phyloP scores from a whole-genome alignment of 2,329 filamentous ascomycete species.

The Stagonosporopsis chrysanthemi region DNA sequence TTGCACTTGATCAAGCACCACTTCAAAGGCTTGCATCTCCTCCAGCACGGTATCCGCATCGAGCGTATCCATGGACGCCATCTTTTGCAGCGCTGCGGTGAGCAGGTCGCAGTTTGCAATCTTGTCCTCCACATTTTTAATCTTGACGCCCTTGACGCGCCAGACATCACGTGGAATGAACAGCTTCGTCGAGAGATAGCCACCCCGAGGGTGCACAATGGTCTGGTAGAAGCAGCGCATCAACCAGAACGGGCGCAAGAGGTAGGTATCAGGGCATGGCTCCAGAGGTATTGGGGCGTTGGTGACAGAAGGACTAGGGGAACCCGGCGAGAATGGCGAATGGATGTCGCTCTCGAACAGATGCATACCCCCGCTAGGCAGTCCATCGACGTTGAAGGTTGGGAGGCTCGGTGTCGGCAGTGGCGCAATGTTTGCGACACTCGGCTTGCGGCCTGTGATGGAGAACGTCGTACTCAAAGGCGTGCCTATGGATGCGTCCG shows the following conservation, averaged over 20 bases:
- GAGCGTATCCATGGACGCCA: constrained; percentile 82
- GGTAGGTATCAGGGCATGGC: constrained; percentile 85
- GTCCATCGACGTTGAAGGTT: constrained; percentile 65
- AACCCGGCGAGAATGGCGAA: constrained; percentile 67
- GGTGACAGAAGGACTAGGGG: constrained; percentile 66
- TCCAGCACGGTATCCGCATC: constrained; percentile 92
- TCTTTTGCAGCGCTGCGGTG: constrained; percentile 84
- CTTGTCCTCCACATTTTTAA: constrained; percentile 93
- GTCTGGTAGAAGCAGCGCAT: constrained; percentile 96
- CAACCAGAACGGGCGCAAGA: constrained; percentile 96
- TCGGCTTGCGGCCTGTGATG: constrained; percentile 55
- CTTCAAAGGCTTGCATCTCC: constrained; percentile 91
- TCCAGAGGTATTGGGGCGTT: constrained; percentile 82
- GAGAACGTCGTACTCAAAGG: constrained; percentile 74
- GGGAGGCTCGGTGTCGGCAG: constrained; percentile 72
- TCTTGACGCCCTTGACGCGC: constrained; percentile 91
- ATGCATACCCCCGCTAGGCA: constrained; percentile 73
- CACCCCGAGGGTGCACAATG: constrained; percentile 86
- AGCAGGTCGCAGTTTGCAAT: constrained; percentile 89
- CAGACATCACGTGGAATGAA: constrained; percentile 94
- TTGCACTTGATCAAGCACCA: constrained; percentile 86
- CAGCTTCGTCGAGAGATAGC: constrained; percentile 88
- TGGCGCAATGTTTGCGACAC: constrained; percentile 68
- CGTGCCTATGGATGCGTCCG: constrained; percentile 75
- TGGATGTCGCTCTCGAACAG: constrained; percentile 87